phyloP scores from a whole-genome alignment of 2,329 filamentous ascomycete species.

The Hypoxylon sp. region DNA sequence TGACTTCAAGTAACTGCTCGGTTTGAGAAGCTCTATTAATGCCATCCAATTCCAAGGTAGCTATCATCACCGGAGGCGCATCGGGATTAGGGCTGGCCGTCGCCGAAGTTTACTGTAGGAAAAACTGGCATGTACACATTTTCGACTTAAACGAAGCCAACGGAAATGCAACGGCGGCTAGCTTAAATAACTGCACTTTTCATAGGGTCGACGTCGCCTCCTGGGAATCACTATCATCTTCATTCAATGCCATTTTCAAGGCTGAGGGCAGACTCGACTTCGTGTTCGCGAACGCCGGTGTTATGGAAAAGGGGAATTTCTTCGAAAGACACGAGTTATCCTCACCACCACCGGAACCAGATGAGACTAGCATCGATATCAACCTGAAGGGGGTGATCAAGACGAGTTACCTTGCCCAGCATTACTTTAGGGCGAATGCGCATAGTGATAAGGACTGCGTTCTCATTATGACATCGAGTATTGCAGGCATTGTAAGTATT shows the following conservation, averaged over 20 bases:
- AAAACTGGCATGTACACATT: conserved; percentile 47
- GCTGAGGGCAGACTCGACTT: conserved; percentile 44
- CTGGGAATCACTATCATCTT: conserved; percentile 41
- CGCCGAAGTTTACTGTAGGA: conserved; percentile 42
- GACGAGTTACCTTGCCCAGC: conserved; percentile 59
- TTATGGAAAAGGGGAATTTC: conserved; percentile 47
- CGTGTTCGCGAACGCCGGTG: conserved; percentile 48
- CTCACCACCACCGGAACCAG: conserved; percentile 48
- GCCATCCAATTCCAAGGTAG: conserved; percentile 39
- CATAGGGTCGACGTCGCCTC: conserved; percentile 43
- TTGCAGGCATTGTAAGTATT: conserved; percentile 50
- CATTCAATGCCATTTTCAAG: conserved; percentile 44
- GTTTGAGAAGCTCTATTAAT: conserved; percentile 2
- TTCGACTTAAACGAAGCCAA: conserved; percentile 38
- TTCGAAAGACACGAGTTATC: conserved; percentile 42
- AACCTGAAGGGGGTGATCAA: conserved; percentile 58
- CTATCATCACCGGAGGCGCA: conserved; percentile 49
- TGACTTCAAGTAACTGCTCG: background rate
- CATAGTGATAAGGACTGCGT: conserved; percentile 43
- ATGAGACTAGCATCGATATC: conserved; percentile 52
- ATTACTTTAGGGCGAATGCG: conserved; percentile 58
- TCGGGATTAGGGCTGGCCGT: conserved; percentile 50
- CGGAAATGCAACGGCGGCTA: background rate
- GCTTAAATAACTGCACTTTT: conserved; percentile 20
- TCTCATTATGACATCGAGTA: conserved; percentile 54